phyloP scores from a whole-genome alignment of 2,329 filamentous ascomycete genomes.

The Exophiala bonariae region DNA sequence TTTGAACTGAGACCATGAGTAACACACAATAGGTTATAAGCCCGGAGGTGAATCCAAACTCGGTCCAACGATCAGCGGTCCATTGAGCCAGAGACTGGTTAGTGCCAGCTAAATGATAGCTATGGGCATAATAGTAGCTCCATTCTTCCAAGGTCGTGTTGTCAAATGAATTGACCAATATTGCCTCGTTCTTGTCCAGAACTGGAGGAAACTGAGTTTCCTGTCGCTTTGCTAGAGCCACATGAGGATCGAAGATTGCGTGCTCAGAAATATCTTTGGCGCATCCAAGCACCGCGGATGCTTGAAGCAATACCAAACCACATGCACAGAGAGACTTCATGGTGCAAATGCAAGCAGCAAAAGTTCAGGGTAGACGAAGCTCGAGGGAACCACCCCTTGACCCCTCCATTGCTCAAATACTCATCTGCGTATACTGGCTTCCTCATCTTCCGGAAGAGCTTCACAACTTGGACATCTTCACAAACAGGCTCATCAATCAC shows the following conservation, averaged over 20 bases:
- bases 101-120: slow-evolving; percentile 33
- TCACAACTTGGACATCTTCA: too few relatives aligned
- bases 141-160: slow-evolving; percentile 30
- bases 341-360: neutral
- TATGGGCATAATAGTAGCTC: slow-evolving; percentile 33
- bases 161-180: slow-evolving; percentile 31
- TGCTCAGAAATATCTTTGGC: slow-evolving; percentile 3
- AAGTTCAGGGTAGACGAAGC: too few relatives aligned
- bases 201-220: slow-evolving; percentile 27
- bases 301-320: slow-evolving; percentile 17
- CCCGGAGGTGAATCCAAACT: slow-evolving; percentile 28
- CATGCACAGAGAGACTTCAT: slow-evolving; percentile 15
- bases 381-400: too few relatives aligned
- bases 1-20: too few relatives aligned
- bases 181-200: slow-evolving; percentile 30
- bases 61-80: slow-evolving; percentile 34
- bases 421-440: too few relatives aligned
- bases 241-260: slow-evolving; percentile 13
- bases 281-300: slow-evolving; percentile 21
- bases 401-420: too few relatives aligned
- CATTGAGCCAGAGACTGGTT: slow-evolving; percentile 33
- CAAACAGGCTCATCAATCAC: neutral
- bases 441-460: too few relatives aligned
- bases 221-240: slow-evolving; percentile 26
- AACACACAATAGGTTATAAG: slow-evolving; percentile 28